These are phyloP conservation scores for Plasmodium malariae DNA, from an alignment of 169 alveolate genomes.

Conservation along the genomic window DNA sequence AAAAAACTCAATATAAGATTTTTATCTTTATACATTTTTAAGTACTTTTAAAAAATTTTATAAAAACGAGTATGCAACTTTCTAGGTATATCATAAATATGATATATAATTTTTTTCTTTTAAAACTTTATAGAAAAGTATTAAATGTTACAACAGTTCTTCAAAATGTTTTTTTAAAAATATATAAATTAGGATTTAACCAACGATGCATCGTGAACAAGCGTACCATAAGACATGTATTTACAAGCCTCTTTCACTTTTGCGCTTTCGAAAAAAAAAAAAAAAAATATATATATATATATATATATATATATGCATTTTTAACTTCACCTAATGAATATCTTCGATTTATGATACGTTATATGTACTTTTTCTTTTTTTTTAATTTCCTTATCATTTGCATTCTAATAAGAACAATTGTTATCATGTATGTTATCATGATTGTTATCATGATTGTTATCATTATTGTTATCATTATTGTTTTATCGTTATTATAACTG, in stretches of 20 bases:
- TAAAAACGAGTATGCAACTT: constrained; percentile 17
- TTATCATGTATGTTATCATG: neutral
- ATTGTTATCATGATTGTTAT: neutral
- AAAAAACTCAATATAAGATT: constrained; percentile 17
- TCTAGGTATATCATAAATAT: constrained; percentile 35
- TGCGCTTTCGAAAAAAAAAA: constrained; percentile 7
- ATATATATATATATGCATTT: constrained; percentile 37
- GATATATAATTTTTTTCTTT: constrained; percentile 28
- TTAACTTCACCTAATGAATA: constrained; percentile 27
- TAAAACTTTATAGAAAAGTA: constrained; percentile 14
- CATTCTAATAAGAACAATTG: no score
- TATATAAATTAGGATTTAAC: constrained; percentile 19
- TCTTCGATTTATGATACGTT: neutral
- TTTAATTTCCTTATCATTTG: neutral
- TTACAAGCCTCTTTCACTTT: constrained; percentile 29
- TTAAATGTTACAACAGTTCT: constrained; percentile 22
- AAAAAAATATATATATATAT: no score
- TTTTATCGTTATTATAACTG: constrained; percentile 7
- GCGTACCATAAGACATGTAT: constrained; percentile 27
- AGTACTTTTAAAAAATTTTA: constrained; percentile 20
- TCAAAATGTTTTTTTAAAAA: constrained; percentile 32
- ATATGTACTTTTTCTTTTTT: neutral
- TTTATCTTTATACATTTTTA: constrained; percentile 19
- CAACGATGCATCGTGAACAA: constrained; percentile 31
- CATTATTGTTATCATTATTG: neutral